A percentile compares a stretch with the other conserved stretches of the same genome.
These are phyloP conservation scores for Globisporangium heterothallicum DNA, from an alignment of 352 stramenopile species.

Conservation along the genomic window DNA sequence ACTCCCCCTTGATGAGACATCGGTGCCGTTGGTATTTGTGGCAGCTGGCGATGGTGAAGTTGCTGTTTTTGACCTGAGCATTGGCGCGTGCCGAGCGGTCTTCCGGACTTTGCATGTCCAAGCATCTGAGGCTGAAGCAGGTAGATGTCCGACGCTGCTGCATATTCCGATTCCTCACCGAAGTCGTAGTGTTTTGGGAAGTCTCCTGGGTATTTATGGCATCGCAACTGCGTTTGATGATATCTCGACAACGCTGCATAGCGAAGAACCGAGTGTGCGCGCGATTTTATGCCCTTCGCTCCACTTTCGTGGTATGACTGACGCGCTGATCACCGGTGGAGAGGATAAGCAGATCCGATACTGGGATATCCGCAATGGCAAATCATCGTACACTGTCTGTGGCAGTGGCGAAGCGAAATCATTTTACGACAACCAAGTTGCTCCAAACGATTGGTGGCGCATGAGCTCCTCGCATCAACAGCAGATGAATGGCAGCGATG, in stretches of 20 bases:
- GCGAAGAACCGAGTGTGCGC: conserved; percentile 79
- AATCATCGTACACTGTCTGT: conserved; percentile 92
- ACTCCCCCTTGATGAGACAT: conserved; percentile 59
- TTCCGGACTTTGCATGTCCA: conserved; percentile 88
- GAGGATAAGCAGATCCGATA: conserved; percentile 94
- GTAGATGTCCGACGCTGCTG: conserved; percentile 64
- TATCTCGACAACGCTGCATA: conserved; percentile 61
- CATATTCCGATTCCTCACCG: conserved; percentile 74
- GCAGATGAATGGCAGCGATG: conserved; percentile 23
- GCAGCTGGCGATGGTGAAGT: conserved; percentile 92
- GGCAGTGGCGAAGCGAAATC: conserved; percentile 82
- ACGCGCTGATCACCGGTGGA: conserved; percentile 91
- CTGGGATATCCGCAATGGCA: conserved; percentile 94
- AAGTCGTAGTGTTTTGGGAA: conserved; percentile 62
- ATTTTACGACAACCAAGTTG: conserved; percentile 83
- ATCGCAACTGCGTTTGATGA: conserved; percentile 82
- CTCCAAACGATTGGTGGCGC: conserved; percentile 78
- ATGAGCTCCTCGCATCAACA: conserved; percentile 49
- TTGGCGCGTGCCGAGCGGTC: conserved; percentile 87
- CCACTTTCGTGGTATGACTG: conserved; percentile 75
- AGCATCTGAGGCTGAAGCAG: conserved; percentile 69
- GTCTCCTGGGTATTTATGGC: conserved; percentile 75
- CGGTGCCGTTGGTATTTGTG: conserved; percentile 91
- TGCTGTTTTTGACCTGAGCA: conserved; percentile 83
- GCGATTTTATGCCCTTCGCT: conserved; percentile 87